Evolutionary conservation across 495 filamentous ascomycete genomes (phyloP), one percentile per base, ranked within the genome.

Genomic region (Penicillium ochrochloron): DNA sequence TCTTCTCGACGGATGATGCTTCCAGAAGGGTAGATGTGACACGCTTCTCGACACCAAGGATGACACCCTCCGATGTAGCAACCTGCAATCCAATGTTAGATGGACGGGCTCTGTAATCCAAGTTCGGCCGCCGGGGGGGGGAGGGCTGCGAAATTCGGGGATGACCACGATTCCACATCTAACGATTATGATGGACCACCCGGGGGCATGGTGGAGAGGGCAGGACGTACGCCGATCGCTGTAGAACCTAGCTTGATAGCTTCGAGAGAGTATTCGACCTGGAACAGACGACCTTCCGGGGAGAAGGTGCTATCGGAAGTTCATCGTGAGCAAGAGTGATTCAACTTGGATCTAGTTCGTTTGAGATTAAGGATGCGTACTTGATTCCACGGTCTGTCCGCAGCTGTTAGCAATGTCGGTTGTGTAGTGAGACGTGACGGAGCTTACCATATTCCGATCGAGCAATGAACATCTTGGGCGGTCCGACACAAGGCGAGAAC

Each of bases 201-300:
- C 57, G 55, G 19, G 57, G 41, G 59, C 27, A 62, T 50, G 31
- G 52, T 48, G 50, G 27, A 25, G 31, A 62, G 60, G 41, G 66
- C 37, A 61, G 64, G 50, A 79, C 81, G 60, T 88, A 91, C 93
- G 73, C 95, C 95, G 82, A 99, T 99, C 70, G 95, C 95, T 64
- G 95, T 99, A 60, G 91, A 95, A 72, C 95, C 95, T 70, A 98
- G 92, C 81, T 99, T 99, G 87, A 99, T 99, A 78, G 95, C 95
- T 87, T 99, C 95, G 66, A 99, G 91, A 62, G 96, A 98, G 87
- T 99, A 99, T 90, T 99, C 95, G 82, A 99, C 95, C 85, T 99
- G 95, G 88, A 99, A 99, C 78, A 99, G 90, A 82, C 95, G 95
- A 71, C 95, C 95, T 86, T 99, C 95, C 54, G 95, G 95, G 68